A percentile compares a stretch with the other conserved stretches of the same genome.
These are phyloP conservation scores for Acanthamoeba lenticulata DNA, from an alignment of 208 protist genomes.

Conservation along the genomic window DNA sequence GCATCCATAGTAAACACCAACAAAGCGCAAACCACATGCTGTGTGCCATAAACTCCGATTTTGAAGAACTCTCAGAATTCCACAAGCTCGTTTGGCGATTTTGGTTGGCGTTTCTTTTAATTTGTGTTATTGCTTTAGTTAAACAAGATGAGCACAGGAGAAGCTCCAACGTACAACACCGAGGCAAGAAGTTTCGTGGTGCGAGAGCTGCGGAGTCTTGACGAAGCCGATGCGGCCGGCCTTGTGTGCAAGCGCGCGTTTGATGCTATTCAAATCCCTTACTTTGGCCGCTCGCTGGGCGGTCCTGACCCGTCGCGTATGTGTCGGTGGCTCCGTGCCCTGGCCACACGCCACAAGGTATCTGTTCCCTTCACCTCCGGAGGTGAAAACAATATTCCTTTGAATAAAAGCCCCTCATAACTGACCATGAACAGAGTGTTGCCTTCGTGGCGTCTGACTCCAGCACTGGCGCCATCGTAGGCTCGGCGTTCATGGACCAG, in stretches of 20 bases:
- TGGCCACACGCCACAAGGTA: not conserved
- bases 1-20: no score
- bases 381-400: no score
- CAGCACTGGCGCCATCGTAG: not conserved
- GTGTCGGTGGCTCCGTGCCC: not conserved
- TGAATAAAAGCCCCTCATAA: not conserved
- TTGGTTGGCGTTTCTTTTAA: no score
- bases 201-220: not conserved
- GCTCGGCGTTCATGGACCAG: not conserved
- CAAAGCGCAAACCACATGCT: no score
- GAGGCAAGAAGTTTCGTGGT: not conserved
- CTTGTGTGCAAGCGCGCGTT: conserved; percentile 28
- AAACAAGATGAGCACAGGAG: no score
- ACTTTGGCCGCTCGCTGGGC: not conserved
- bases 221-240: not conserved
- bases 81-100: no score
- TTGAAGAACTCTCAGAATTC: no score
- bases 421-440: not conserved
- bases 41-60: no score
- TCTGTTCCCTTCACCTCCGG: not conserved
- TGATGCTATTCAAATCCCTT: not conserved
- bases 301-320: not conserved
- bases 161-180: no score
- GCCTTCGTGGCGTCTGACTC: not conserved
- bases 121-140: no score